Percentiles rank a stretch among this genome's conserved stretches.
These are phyloP conservation scores for Obba rivulosa DNA, from an alignment of 768 basidiomycete genomes.

Conservation along the genomic window DNA sequence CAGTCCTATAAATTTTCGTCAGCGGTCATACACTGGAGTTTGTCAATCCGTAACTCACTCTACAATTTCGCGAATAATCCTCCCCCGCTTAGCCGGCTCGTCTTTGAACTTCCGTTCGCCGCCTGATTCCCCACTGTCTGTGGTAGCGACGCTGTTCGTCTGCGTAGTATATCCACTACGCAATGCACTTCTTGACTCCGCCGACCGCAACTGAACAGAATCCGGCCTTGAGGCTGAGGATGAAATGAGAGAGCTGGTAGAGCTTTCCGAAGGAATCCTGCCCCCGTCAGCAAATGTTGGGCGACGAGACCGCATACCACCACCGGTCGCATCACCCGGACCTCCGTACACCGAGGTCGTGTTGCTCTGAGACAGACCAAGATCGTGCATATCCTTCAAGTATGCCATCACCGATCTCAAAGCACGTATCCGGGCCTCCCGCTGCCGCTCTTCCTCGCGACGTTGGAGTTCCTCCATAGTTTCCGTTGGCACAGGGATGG, in stretches of 20 bases:
- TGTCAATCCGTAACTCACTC: conserved; percentile 44
- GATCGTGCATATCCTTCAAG: conserved; percentile 91
- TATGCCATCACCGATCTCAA: conserved; percentile 94
- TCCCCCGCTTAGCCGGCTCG: conserved; percentile 78
- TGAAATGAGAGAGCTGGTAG: conserved; percentile 36
- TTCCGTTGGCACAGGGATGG: conserved; percentile 39
- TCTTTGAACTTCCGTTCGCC: conserved; percentile 91
- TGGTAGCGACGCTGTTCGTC: conserved; percentile 71
- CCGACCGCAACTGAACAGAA: conserved; percentile 53
- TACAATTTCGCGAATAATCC: conserved; percentile 87
- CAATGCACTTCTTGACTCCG: conserved; percentile 55
- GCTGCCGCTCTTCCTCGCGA: conserved; percentile 65
- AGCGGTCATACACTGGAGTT: conserved; percentile 7
- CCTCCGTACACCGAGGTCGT: conserved; percentile 55
- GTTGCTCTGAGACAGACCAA: conserved; percentile 60
- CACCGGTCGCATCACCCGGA: conserved; percentile 16
- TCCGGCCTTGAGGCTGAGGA: conserved; percentile 32
- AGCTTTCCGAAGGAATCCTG: conserved; percentile 45
- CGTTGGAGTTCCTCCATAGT: conserved; percentile 44
- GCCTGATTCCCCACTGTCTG: conserved; percentile 63
- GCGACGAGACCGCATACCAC: conserved; percentile 47
- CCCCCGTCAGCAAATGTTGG: conserved; percentile 60
- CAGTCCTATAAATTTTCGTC: conserved; percentile 54
- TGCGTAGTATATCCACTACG: conserved; percentile 57
- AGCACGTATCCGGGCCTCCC: conserved; percentile 72